A percentile compares a stretch with the other conserved stretches of the same genome.
These are phyloP conservation scores for Dothideomycetes sp. DNA, from an alignment of 2,329 filamentous ascomycete species.

Conservation along the genomic window DNA sequence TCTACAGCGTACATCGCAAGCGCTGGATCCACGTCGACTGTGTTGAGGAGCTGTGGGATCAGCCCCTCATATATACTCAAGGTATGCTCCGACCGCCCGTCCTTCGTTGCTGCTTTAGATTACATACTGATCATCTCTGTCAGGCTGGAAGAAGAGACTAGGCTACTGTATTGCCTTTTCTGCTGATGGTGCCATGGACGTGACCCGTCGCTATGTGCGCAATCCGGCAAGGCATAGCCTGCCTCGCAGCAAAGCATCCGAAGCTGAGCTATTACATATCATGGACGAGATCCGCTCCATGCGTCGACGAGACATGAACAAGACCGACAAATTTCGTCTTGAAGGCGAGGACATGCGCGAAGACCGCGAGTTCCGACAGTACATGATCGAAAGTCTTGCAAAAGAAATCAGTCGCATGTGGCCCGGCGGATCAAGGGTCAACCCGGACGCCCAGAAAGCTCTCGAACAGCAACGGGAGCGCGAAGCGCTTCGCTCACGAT, in stretches of 20 bases:
- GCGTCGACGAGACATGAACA: slow-evolving; percentile 72
- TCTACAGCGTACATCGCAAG: slow-evolving; percentile 87
- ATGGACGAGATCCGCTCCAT: slow-evolving; percentile 82
- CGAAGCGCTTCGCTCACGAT: slow-evolving; percentile 15
- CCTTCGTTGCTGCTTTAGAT: background rate
- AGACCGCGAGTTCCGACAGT: slow-evolving; percentile 62
- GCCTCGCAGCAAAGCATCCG: slow-evolving; percentile 69
- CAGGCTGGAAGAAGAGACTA: slow-evolving; percentile 88
- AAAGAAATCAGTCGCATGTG: slow-evolving; percentile 60
- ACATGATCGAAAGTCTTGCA: slow-evolving; percentile 63
- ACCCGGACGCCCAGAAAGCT: slow-evolving; percentile 36
- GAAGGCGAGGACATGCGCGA: slow-evolving; percentile 72
- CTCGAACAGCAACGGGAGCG: slow-evolving; percentile 32
- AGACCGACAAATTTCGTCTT: slow-evolving; percentile 71
- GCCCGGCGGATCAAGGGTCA: slow-evolving; percentile 34
- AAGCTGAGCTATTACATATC: slow-evolving; percentile 84
- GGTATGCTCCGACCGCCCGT: slow-evolving; percentile 36
- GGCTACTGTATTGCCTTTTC: slow-evolving; percentile 96
- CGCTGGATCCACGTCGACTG: slow-evolving; percentile 96
- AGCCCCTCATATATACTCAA: slow-evolving; percentile 81
- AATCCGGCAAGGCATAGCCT: slow-evolving; percentile 58
- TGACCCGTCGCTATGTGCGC: slow-evolving; percentile 58
- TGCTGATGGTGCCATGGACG: slow-evolving; percentile 65
- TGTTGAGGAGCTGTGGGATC: slow-evolving; percentile 92
- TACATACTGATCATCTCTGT: slow-evolving; percentile 11